Percentiles rank a stretch among this genome's conserved stretches.
phyloP scores from a whole-genome alignment of 768 basidiomycete genomes.

The Tephrocybe sp. region DNA sequence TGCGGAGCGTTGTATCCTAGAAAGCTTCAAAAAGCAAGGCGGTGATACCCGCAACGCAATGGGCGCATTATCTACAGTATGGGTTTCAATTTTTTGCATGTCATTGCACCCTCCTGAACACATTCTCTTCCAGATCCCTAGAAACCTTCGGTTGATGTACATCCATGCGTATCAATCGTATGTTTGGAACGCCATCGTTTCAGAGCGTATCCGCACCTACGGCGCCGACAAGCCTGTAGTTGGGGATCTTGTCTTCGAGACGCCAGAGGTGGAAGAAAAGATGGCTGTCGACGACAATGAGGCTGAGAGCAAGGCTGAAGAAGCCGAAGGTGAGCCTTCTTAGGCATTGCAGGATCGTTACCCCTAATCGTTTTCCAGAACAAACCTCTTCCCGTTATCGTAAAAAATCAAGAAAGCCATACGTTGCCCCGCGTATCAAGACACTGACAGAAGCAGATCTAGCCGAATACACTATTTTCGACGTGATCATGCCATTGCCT shows the following conservation, averaged over 20 bases:
- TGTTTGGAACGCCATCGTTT: slow-evolving; percentile 97
- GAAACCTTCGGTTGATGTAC: slow-evolving; percentile 95
- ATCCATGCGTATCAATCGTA: slow-evolving; percentile 99
- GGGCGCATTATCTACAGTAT: slow-evolving; percentile 83
- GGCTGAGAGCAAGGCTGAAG: slow-evolving; percentile 33
- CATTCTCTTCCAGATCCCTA: slow-evolving; percentile 81
- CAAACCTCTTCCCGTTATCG: slow-evolving; percentile 24
- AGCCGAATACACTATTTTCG: slow-evolving; percentile 83
- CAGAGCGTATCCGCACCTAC: slow-evolving; percentile 82
- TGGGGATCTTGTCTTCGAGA: slow-evolving; percentile 89
- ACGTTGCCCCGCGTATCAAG: slow-evolving; percentile 71
- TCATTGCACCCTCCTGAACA: neutral
- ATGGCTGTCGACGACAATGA: slow-evolving; percentile 35
- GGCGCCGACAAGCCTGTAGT: slow-evolving; percentile 74
- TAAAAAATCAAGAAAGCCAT: slow-evolving; percentile 50
- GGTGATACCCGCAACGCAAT: slow-evolving; percentile 82
- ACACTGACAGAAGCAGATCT: slow-evolving; percentile 77
- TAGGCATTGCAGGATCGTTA: neutral
- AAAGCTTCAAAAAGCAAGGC: slow-evolving; percentile 81
- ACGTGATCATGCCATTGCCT: slow-evolving; percentile 96
- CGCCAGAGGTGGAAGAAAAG: slow-evolving; percentile 30
- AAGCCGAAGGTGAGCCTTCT: slow-evolving; percentile 26
- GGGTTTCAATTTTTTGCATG: slow-evolving; percentile 13
- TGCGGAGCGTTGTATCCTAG: slow-evolving; percentile 90
- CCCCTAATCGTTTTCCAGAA: slow-evolving; percentile 13